These are phyloP conservation scores for Didymellaceae sp. DNA, from an alignment of 2,329 filamentous ascomycete genomes.

Conservation along the genomic window DNA sequence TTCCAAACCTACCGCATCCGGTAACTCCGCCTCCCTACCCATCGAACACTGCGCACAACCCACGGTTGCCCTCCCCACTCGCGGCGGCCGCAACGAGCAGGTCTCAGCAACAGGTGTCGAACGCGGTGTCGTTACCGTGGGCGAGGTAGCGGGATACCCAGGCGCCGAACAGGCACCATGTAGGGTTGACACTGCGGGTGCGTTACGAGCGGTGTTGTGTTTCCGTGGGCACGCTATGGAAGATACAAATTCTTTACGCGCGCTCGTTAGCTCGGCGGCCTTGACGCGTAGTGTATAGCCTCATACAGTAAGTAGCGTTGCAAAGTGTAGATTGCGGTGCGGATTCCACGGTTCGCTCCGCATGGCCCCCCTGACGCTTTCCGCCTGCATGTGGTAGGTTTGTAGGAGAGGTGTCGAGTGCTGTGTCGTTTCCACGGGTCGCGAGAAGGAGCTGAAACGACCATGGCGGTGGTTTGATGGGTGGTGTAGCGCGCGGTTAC, in stretches of 20 bases:
- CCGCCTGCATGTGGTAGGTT: not conserved
- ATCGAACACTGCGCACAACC: not conserved
- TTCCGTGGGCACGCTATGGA: too few species aligned
- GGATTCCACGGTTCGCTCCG: not conserved
- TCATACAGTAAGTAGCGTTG: not conserved
- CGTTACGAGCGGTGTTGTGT: too few species aligned
- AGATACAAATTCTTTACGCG: too few species aligned
- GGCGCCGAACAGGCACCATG: too few species aligned
- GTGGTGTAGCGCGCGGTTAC: not conserved
- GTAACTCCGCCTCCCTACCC: not conserved
- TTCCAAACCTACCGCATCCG: not conserved
- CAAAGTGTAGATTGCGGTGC: not conserved
- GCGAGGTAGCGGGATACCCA: not conserved
- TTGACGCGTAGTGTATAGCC: not conserved
- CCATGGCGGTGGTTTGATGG: not conserved
- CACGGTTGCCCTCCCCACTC: not conserved
- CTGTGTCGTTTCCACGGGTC: not conserved
- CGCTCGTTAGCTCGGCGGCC: not conserved
- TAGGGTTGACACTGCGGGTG: too few species aligned
- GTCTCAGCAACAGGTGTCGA: too few species aligned
- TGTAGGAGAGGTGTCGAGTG: not conserved
- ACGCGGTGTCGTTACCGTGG: not conserved
- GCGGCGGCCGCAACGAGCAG: too few species aligned
- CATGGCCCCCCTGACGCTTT: not conserved
- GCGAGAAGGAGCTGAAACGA: not conserved